Conservation (phyloP, 2,329 filamentous ascomycete genomes). For the Chaetomium globosum region DNA sequence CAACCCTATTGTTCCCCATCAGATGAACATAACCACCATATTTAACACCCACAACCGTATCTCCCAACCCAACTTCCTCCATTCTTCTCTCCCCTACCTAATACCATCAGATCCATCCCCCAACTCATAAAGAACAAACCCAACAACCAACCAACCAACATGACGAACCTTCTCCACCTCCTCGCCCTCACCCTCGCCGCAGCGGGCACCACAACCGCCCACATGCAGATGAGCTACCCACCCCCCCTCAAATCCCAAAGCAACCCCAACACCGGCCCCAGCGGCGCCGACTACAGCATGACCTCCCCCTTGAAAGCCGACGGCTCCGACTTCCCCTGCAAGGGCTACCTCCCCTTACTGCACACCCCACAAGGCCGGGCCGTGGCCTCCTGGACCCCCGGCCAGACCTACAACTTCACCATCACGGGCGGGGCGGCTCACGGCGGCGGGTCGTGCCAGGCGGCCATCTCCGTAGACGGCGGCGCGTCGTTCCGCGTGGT, state of each 20-base stretch:
- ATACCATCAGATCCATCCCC: background rate
- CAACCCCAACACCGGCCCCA: conserved; percentile 48
- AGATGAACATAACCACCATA: background rate
- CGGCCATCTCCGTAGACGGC: conserved; percentile 73
- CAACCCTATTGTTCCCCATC: background rate
- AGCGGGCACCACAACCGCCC: conserved; percentile 44
- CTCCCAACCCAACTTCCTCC: no score
- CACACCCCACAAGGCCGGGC: conserved; percentile 53
- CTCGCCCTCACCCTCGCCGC: conserved; percentile 43
- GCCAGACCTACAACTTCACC: conserved; percentile 63
- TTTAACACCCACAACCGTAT: background rate
- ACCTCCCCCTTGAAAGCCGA: conserved; percentile 64
- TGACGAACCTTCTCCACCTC: conserved; percentile 33
- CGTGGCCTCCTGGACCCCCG: conserved; percentile 64
- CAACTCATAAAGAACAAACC: background rate
- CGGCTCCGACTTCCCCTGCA: conserved; percentile 74
- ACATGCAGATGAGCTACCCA: conserved; percentile 59
- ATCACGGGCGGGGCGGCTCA: conserved; percentile 65
- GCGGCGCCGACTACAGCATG: conserved; percentile 68
- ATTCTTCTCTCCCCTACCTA: no score
- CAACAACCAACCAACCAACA: background rate
- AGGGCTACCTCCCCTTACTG: conserved; percentile 58
- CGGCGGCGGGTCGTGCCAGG: conserved; percentile 73
- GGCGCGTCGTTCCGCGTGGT: conserved; percentile 69
- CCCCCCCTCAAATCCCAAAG: conserved; percentile 54